Percentiles rank a stretch among this genome's conserved stretches.
These are phyloP conservation scores for Russula brevipes DNA, from an alignment of 768 basidiomycete species.

Conservation along the genomic window DNA sequence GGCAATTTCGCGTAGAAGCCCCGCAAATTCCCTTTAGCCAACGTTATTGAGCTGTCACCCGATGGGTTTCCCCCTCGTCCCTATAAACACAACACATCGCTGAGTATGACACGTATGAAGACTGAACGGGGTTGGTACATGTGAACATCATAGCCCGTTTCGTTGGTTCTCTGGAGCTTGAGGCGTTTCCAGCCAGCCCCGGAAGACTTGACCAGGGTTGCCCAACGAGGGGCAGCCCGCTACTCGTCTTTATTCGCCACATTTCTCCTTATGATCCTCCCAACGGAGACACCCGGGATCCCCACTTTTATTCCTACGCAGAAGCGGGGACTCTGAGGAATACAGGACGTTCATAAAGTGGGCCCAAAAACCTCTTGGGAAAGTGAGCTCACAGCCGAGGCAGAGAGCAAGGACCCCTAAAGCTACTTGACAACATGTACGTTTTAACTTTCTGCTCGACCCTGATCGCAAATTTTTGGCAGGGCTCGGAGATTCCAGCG, in stretches of 20 bases:
- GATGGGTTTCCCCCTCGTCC: neutral
- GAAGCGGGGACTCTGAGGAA: no score
- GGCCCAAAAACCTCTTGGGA: no score
- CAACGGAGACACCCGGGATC: no score
- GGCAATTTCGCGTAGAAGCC: neutral
- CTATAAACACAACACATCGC: neutral
- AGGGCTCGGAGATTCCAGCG: neutral
- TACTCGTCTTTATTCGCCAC: no score
- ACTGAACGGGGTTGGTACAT: neutral
- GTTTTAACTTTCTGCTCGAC: neutral
- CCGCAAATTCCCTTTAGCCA: neutral
- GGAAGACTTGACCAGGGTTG: neutral
- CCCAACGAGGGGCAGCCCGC: no score
- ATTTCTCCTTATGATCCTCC: no score
- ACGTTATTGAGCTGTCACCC: neutral
- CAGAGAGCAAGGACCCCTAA: neutral
- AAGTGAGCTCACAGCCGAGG: neutral
- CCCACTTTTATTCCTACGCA: no score
- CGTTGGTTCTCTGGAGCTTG: conserved; percentile 8
- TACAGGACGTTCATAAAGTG: no score
- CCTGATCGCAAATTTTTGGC: neutral
- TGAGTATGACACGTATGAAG: neutral
- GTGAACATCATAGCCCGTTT: neutral
- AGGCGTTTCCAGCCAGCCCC: neutral
- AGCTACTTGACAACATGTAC: neutral